Conservation (phyloP, 345 rosid species). For the Eucalyptus polybractea region DNA sequence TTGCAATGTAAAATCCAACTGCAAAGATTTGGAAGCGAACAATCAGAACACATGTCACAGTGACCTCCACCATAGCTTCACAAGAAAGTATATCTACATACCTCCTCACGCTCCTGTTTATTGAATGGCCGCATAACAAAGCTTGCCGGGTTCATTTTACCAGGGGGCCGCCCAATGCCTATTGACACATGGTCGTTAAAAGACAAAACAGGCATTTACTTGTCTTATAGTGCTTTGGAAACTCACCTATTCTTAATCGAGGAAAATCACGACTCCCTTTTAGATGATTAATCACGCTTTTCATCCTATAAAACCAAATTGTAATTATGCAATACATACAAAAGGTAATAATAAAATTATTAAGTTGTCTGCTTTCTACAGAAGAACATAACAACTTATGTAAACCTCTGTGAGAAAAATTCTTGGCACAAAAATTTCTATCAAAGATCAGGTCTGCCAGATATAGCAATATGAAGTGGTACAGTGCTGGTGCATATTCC, state of each 20-base stretch:
- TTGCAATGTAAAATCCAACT: slow-evolving; percentile 74
- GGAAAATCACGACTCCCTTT: slow-evolving; percentile 92
- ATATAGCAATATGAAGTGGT: background rate
- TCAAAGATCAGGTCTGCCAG: background rate
- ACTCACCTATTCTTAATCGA: slow-evolving; percentile 80
- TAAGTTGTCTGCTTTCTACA: background rate
- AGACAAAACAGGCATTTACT: background rate
- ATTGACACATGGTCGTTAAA: background rate
- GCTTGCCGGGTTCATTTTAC: slow-evolving; percentile 71
- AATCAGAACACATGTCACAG: background rate
- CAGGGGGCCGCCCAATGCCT: slow-evolving; percentile 98
- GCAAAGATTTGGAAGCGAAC: background rate
- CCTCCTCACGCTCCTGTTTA: slow-evolving; percentile 76
- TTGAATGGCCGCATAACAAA: slow-evolving; percentile 69
- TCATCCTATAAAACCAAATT: slow-evolving; percentile 38
- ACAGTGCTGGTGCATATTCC: background rate
- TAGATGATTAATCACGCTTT: slow-evolving; percentile 72
- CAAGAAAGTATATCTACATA: background rate
- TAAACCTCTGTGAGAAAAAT: background rate
- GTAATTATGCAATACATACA: background rate
- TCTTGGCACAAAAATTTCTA: background rate
- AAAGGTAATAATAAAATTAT: background rate
- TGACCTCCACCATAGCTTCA: background rate
- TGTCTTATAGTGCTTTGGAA: background rate
- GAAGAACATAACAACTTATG: background rate